Percentiles rank a stretch among this genome's conserved stretches.
phyloP scores from a whole-genome alignment of 2,329 filamentous ascomycete genomes.

The Trichoderma citrinoviride region DNA sequence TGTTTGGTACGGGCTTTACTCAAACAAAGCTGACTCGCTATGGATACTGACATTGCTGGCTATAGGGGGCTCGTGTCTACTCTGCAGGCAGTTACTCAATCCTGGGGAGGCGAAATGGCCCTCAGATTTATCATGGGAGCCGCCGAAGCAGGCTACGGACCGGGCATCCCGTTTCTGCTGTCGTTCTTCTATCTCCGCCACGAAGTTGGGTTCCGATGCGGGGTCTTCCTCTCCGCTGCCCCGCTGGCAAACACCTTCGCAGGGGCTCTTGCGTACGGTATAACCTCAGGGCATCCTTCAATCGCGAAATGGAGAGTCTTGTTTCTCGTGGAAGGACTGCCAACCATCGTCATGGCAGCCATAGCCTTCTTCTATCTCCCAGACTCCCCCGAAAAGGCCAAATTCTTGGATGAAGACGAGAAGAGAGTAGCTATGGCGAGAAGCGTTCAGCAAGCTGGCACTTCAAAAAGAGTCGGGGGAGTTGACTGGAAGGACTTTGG shows the following conservation, averaged over 20 bases:
- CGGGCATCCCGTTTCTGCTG: slow-evolving; percentile 33
- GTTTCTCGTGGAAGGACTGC: slow-evolving; percentile 34
- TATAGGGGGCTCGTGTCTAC: slow-evolving; percentile 25
- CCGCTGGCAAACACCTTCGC: slow-evolving; percentile 37
- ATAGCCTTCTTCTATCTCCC: slow-evolving; percentile 34
- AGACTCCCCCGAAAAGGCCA: slow-evolving; percentile 31
- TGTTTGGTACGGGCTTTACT: slow-evolving; percentile 23
- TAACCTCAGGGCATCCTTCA: slow-evolving; percentile 30
- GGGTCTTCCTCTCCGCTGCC: slow-evolving; percentile 31
- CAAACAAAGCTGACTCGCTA: neutral
- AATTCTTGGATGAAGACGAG: slow-evolving; percentile 32
- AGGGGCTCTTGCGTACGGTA: slow-evolving; percentile 35
- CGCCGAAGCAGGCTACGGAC: slow-evolving; percentile 32
- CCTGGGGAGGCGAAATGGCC: slow-evolving; percentile 27
- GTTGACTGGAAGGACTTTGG: slow-evolving; percentile 34
- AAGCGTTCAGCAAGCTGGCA: slow-evolving; percentile 27
- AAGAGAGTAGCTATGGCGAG: slow-evolving; percentile 27
- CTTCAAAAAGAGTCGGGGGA: slow-evolving; percentile 17
- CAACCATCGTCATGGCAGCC: slow-evolving; percentile 31
- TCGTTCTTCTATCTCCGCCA: slow-evolving; percentile 36
- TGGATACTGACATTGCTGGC: neutral
- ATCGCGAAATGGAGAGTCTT: slow-evolving; percentile 33
- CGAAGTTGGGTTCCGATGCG: slow-evolving; percentile 33
- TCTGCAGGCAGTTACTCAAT: slow-evolving; percentile 25
- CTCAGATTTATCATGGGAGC: slow-evolving; percentile 31